A percentile compares a stretch with the other conserved stretches of the same genome.
phyloP scores from a whole-genome alignment of 345 rosid species.

The Bruguiera parviflora region DNA sequence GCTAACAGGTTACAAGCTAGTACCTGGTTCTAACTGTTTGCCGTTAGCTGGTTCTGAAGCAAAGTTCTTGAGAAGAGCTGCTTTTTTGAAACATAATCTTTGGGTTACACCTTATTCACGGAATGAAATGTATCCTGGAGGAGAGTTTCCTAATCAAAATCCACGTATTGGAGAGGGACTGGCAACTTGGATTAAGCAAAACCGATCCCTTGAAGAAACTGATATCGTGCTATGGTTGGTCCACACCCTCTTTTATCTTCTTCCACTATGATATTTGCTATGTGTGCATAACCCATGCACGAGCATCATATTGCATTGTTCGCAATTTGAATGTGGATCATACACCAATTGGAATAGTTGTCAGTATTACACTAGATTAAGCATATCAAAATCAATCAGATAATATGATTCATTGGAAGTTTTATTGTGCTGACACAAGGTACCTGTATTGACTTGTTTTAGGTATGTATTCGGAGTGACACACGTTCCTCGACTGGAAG shows the following conservation, averaged over 20 bases:
- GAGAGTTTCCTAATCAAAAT: constrained; percentile 94
- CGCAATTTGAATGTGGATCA: no score
- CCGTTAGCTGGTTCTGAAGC: constrained; percentile 87
- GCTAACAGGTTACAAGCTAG: constrained; percentile 74
- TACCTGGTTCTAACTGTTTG: constrained; percentile 86
- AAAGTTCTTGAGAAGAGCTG: constrained; percentile 82
- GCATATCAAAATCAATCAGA: no score
- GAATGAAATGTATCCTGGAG: constrained; percentile 80
- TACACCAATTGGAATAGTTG: no score
- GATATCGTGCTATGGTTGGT: constrained; percentile 78
- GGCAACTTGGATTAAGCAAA: constrained; percentile 80
- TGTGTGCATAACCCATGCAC: no score
- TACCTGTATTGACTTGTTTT: not conserved
- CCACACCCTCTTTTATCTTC: constrained; percentile 2
- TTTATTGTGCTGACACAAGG: not conserved
- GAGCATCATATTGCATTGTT: no score
- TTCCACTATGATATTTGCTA: not conserved
- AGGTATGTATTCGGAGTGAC: constrained; percentile 92
- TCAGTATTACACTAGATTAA: no score
- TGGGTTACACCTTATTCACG: constrained; percentile 81
- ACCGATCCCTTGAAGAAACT: constrained; percentile 77
- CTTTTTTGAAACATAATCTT: constrained; percentile 80
- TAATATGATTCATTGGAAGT: no score
- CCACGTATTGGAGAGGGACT: constrained; percentile 86
- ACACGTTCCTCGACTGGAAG: constrained; percentile 87